Conservation (phyloP, 805 yeast genomes). For the Candida bentonensis region DNA sequence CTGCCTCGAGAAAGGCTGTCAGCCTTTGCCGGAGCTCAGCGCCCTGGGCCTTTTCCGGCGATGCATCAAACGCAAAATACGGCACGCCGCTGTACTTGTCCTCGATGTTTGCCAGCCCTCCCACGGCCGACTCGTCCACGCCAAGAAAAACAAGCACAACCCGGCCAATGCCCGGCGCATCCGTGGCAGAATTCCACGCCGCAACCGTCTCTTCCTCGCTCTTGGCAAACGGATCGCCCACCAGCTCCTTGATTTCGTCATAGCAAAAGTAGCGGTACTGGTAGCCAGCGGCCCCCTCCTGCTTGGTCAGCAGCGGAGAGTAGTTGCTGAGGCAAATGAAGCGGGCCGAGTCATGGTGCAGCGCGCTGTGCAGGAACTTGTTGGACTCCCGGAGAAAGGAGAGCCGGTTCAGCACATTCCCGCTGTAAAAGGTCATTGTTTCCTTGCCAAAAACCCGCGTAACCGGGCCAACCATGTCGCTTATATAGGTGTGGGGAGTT, state of each 20-base stretch:
- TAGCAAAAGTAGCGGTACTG: constrained; percentile 22
- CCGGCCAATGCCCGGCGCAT: constrained; percentile 17
- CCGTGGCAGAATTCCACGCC: constrained; percentile 23
- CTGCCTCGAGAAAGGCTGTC: constrained; percentile 8
- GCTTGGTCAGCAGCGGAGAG: constrained; percentile 11
- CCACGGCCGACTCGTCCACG: constrained; percentile 27
- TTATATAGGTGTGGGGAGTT: too few species aligned
- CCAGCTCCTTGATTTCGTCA: constrained; percentile 18
- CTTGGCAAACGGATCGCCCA: constrained; percentile 23
- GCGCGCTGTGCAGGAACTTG: constrained; percentile 34
- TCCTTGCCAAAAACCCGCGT: constrained; percentile 18
- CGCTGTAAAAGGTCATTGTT: constrained; percentile 27
- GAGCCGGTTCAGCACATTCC: constrained; percentile 46
- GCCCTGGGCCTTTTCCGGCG: constrained; percentile 7
- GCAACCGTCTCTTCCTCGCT: constrained; percentile 16
- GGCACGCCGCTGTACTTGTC: constrained; percentile 23
- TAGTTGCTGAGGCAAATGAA: constrained; percentile 30
- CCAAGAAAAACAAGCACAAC: constrained; percentile 34
- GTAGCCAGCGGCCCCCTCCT: constrained; percentile 5
- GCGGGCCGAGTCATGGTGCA: constrained; percentile 32
- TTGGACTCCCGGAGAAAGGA: constrained; percentile 46
- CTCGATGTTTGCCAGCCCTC: constrained; percentile 8
- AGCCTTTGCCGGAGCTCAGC: constrained; percentile 13
- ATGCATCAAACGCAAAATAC: constrained; percentile 25
- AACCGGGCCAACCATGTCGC: constrained; percentile 12